These are phyloP conservation scores for Coffea humblotiana DNA, from an alignment of 305 asterid species.

Conservation along the genomic window DNA sequence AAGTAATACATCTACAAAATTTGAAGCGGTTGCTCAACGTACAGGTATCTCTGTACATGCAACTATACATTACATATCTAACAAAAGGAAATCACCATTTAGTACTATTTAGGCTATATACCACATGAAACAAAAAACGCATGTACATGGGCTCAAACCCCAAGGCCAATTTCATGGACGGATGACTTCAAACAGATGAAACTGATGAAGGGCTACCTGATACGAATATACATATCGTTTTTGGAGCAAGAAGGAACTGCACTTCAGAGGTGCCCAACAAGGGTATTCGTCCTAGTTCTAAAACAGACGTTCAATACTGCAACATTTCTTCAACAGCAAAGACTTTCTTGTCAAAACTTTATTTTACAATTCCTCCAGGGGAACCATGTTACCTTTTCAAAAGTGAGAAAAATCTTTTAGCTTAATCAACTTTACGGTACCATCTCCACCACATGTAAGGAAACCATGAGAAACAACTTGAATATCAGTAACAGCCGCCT, in stretches of 20 bases:
- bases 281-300: not conserved
- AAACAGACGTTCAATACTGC: not conserved
- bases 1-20: not conserved
- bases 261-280: not conserved
- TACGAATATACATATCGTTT: not conserved
- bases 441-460: conserved; percentile 97
- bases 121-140: not conserved
- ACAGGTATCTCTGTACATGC: not conserved
- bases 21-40: not conserved
- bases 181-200: not conserved
- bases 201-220: not conserved
- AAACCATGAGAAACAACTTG: conserved; percentile 85
- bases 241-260: not conserved
- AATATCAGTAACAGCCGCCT: conserved; percentile 92
- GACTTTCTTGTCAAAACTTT: not conserved
- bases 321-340: not conserved
- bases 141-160: not conserved
- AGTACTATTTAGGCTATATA: not conserved
- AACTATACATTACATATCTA: not conserved
- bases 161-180: not conserved
- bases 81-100: not conserved
- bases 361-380: not conserved
- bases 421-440: conserved; percentile 62
- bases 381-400: conserved; percentile 6
- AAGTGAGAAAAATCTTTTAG: conserved; percentile 36